Conservation (phyloP, 108 stramenopile genomes). For the Pseudonitzschia multistriata region DNA sequence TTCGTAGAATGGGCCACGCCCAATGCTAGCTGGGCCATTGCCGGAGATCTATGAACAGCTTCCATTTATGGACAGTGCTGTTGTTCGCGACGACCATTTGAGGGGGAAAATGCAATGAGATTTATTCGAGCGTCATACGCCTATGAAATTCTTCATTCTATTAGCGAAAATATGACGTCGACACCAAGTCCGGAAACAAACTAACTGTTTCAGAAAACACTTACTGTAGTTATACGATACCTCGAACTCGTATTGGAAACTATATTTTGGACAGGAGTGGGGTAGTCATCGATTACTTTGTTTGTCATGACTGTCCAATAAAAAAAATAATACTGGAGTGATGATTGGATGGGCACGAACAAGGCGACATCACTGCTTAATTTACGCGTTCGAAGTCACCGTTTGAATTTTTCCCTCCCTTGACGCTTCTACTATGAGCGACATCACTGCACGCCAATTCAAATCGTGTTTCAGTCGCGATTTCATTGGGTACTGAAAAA, state of each 20-base stretch:
- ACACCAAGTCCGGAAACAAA: background rate
- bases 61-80: background rate
- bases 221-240: background rate
- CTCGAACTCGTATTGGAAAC: background rate
- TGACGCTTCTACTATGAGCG: background rate
- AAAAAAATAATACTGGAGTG: background rate
- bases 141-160: background rate
- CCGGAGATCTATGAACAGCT: background rate
- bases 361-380: background rate
- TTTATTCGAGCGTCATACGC: background rate
- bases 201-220: background rate
- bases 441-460: background rate
- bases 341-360: background rate
- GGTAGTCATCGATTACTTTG: background rate
- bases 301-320: background rate
- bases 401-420: background rate
- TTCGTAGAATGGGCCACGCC: background rate
- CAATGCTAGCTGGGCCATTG: background rate
- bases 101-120: background rate
- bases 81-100: background rate
- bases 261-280: background rate
- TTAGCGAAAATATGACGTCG: background rate
- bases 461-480: constrained; percentile 2
- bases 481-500: background rate
- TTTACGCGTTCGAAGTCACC: background rate